Percentiles rank a stretch among this genome's conserved stretches.
phyloP scores from a whole-genome alignment of 1,139 yeast genomes.

The Groenewaldozyma auringiensis region DNA sequence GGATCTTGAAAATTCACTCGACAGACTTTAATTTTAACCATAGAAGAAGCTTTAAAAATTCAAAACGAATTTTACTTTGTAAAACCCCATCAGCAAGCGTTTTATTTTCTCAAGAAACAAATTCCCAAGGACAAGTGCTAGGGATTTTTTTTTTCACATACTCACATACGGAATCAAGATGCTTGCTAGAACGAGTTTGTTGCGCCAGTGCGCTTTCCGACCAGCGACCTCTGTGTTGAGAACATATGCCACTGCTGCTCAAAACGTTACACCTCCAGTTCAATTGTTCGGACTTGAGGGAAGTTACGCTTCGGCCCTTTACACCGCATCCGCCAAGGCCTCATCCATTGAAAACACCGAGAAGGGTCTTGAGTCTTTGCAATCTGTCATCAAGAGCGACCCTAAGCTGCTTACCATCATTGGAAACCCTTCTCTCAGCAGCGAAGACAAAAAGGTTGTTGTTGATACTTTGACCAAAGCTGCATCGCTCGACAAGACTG shows the following conservation, averaged over 20 bases:
- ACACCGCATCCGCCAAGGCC: conserved; percentile 83
- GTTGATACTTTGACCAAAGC: conserved; percentile 52
- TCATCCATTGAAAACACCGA: conserved; percentile 68
- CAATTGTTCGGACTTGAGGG: conserved; percentile 95
- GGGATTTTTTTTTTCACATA: background rate
- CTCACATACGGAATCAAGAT: conserved; percentile 7
- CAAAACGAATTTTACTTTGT: too few species aligned
- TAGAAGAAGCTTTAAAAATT: background rate
- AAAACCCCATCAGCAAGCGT: too few species aligned
- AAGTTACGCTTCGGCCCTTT: conserved; percentile 92
- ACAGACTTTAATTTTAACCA: background rate
- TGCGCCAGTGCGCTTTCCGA: conserved; percentile 11
- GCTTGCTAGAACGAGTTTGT: conserved; percentile 12
- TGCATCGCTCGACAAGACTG: conserved; percentile 60
- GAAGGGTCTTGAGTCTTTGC: conserved; percentile 55
- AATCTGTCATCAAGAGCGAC: conserved; percentile 53
- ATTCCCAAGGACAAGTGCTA: too few species aligned
- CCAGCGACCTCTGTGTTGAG: conserved; percentile 21
- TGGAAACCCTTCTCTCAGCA: conserved; percentile 76
- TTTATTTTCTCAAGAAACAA: too few species aligned
- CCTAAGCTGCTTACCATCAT: conserved; percentile 54
- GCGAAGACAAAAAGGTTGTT: conserved; percentile 64
- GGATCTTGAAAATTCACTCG: background rate
- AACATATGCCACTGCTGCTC: conserved; percentile 44
- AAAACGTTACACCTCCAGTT: conserved; percentile 70